phyloP scores from a whole-genome alignment of 2,329 filamentous ascomycete species.

The Botrytis byssoidea region DNA sequence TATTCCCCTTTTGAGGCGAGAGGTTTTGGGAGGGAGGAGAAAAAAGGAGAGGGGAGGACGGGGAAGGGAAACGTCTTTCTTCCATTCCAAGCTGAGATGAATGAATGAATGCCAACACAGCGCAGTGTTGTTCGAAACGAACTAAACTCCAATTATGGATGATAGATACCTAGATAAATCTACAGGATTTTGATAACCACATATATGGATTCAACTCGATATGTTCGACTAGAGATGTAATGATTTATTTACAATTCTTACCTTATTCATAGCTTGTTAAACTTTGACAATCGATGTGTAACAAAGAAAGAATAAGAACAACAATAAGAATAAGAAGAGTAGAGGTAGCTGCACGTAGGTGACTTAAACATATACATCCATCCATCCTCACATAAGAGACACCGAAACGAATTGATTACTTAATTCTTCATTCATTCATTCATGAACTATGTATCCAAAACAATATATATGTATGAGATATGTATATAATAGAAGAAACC shows the following conservation, averaged over 20 bases:
- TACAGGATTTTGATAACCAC: not conserved
- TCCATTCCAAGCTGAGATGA: not conserved
- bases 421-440: not conserved
- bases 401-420: not conserved
- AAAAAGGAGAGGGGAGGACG: too few species aligned
- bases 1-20: not conserved
- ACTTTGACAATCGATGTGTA: not conserved
- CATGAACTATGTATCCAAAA: not conserved
- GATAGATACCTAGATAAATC: not conserved
- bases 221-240: not conserved
- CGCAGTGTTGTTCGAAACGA: not conserved
- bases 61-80: too few species aligned
- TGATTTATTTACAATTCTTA: not conserved
- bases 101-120: not conserved
- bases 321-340: too few species aligned
- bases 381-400: not conserved
- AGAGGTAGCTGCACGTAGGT: not conserved
- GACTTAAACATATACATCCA: too few species aligned
- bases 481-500: not conserved
- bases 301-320: too few species aligned
- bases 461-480: not conserved
- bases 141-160: not conserved
- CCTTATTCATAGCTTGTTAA: not conserved
- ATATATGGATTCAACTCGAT: not conserved
- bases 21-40: not conserved